These are phyloP conservation scores for Anastatica hierochuntica DNA, from an alignment of 345 rosid genomes.

Conservation along the genomic window DNA sequence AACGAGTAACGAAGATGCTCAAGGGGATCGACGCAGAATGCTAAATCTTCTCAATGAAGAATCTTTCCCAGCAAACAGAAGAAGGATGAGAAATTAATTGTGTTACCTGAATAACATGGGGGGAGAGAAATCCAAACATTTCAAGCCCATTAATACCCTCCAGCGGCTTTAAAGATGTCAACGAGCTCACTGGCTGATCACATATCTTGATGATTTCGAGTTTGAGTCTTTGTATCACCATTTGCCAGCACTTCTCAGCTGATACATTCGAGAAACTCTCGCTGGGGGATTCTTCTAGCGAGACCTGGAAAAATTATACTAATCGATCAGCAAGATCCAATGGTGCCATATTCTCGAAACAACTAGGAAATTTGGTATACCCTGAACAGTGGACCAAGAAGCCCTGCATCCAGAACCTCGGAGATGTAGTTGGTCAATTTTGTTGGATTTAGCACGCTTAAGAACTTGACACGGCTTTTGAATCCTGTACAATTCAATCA, in stretches of 20 bases:
- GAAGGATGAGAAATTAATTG: too few species aligned
- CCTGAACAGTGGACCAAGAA: conserved; percentile 84
- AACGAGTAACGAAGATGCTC: too few species aligned
- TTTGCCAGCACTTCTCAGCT: conserved; percentile 83
- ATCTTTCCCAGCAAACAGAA: neutral
- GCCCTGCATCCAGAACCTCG: conserved; percentile 78
- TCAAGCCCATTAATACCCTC: conserved; percentile 52
- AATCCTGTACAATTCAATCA: conserved; percentile 44
- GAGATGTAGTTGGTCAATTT: conserved; percentile 54
- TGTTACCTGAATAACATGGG: conserved; percentile 50
- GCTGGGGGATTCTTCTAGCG: conserved; percentile 56
- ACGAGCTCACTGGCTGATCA: conserved; percentile 29
- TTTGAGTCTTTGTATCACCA: conserved; percentile 49
- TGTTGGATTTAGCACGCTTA: conserved; percentile 55
- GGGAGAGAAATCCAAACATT: conserved; percentile 83
- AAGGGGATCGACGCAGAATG: too few species aligned
- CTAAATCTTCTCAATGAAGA: too few species aligned
- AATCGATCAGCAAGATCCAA: too few species aligned
- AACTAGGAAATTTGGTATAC: conserved; percentile 30
- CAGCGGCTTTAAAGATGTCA: conserved; percentile 33
- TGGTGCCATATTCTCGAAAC: neutral
- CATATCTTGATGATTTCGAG: conserved; percentile 42
- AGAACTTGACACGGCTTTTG: conserved; percentile 63
- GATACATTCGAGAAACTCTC: conserved; percentile 51
- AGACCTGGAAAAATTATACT: conserved; percentile 50